phyloP scores from a whole-genome alignment of 768 basidiomycete species.

The Lentinula detonsa region DNA sequence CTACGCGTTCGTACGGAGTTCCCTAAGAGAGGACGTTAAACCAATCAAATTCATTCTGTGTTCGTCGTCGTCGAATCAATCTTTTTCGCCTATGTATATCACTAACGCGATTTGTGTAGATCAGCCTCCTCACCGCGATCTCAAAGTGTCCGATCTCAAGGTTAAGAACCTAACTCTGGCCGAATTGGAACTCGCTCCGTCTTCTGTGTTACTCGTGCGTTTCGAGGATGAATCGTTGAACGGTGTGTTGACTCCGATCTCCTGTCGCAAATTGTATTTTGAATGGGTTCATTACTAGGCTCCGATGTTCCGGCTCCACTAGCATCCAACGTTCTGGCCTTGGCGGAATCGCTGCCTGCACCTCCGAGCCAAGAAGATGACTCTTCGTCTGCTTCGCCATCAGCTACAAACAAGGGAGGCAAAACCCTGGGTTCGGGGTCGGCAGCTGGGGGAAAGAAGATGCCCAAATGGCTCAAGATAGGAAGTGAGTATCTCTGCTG shows the following conservation, averaged over 20 bases:
- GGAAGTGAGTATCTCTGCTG: slow-evolving; percentile 40
- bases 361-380: slow-evolving; percentile 30
- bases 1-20: slow-evolving; percentile 76
- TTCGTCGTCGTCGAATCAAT: slow-evolving; percentile 29
- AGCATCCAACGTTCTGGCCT: slow-evolving; percentile 43
- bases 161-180: slow-evolving; percentile 63
- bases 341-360: slow-evolving; percentile 61
- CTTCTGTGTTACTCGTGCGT: slow-evolving; percentile 68
- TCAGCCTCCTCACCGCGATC: slow-evolving; percentile 81
- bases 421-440: neutral
- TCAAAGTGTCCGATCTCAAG: slow-evolving; percentile 72
- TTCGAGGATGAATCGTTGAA: slow-evolving; percentile 73
- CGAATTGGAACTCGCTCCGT: slow-evolving; percentile 73
- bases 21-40: slow-evolving; percentile 69
- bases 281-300: neutral
- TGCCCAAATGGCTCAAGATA: slow-evolving; percentile 78
- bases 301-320: no score
- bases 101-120: slow-evolving; percentile 34
- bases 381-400: slow-evolving; percentile 5
- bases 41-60: slow-evolving; percentile 81
- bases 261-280: neutral
- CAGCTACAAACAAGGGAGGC: neutral
- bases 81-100: neutral
- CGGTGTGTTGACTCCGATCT: slow-evolving; percentile 32
- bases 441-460: slow-evolving; percentile 41